Base-by-base conservation (phyloP, 2,329 filamentous ascomycete genomes). In the Zymoseptoria passerinii region DNA sequence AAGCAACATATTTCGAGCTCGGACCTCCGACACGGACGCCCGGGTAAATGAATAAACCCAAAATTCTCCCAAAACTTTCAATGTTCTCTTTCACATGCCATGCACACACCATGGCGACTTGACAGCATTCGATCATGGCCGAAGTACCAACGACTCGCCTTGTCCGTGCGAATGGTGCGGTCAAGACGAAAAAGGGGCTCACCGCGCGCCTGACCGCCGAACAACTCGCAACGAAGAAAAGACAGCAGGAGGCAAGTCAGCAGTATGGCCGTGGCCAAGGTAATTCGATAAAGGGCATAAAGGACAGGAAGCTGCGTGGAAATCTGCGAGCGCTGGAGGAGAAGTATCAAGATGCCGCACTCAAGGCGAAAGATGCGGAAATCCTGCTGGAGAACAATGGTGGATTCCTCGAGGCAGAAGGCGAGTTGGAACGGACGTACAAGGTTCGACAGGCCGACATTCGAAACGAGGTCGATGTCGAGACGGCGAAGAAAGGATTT, bases 301-400 rank as follows among this genome's bases (percentile, higher is more conserved):
- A 86, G 68, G 91, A 97, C 79, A 95, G 89, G 80, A 99, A 97
- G 73, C 76, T 97, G 62, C 87, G 90, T 53, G 82, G 84, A 10
- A 95, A 90, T 64, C 77, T 99, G 53, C 87, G 85, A 70, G 80
- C 80, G 1, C 81, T 96, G 51, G 94, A 99, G 72, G 78, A 78
- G 60, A 94, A 94, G 73, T 92, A 91, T 75, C 84, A 91, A 68
- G 83, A 87, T 67, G 92, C 92, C 1, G 79, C 88, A 0, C 74
- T 95, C 40, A 87, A 89, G 73, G 91, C 94, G 16, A 95, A 96
- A 75, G 92, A 96, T 79, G 90, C 92, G 20, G 94, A 99, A 75
- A 94, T 99, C 58, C 77, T 99, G 67, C 83, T 95, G 56, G 92
- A 97, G 74, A 90, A 96, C 72, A 83, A 86, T 6, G 78, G 82